Evolutionary conservation across 176 grass and related monocot species (phyloP), one percentile per base, ranked within the genome.

Genomic region (Oryza glumipatula): DNA sequence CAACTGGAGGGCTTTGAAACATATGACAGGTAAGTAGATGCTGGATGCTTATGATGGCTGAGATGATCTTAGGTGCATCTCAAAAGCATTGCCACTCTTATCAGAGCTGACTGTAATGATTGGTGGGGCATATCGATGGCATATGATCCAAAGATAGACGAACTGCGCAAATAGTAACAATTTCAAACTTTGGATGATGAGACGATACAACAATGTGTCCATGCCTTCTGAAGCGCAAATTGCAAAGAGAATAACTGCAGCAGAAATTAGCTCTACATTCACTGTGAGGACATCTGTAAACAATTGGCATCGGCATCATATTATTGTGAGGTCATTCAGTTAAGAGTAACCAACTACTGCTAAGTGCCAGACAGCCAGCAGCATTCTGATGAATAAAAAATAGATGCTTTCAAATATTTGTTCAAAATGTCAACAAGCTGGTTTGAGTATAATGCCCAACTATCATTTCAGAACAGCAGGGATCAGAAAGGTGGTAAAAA

Each of bases 401-500:
- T 28, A n/a, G 14, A 80, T 80, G 28, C 68, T 70, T 7, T 58
- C 1, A 58, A 58, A 58, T 58, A 58, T 58, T 58, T 58, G 17
- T 58, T 6, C 19, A 4, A 80, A 39, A 33, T 43, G 24, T 73
- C 6, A 24, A 47, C 19, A 80, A 58, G 70, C 65, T 76, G 70
- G 65, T n/a, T 71, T 61, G 46, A 85, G 77, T 30, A n/a, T 64
- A 82, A 64, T 32, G 9, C 48, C 26, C 10, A 64, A 82, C 47
- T 66, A 6, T 61, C 33, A 64, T 63, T 84, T 83, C 76, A 80
- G 76, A 77, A 68, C 24, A 84, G 76, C 32, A 19, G 66, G 68
- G 77, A 79, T 45, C 83, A 82, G 66, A 89, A 86, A 72, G 33
- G 17, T 81, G 78, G 43, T 43, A 47, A 86, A 85, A 89, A 76